Base-by-base conservation (phyloP, 805 yeast species). In the Wickerhamomyces chambardii region DNA sequence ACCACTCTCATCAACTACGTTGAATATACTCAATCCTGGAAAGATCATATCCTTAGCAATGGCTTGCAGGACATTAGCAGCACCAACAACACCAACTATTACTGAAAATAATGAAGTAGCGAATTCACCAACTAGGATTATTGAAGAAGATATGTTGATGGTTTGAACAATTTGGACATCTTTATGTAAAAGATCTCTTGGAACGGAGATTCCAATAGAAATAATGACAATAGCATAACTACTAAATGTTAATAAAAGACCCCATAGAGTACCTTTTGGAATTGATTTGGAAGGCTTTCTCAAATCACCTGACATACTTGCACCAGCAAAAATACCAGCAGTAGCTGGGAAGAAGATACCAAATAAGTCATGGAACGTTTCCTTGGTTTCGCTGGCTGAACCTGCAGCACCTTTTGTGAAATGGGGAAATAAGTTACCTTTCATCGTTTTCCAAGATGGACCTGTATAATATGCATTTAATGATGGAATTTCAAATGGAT, bases 311-410 rank as follows among this genome's bases (percentile, higher is more conserved):
- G 96, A 86, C 99, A 92, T 92, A 17, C 95, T 84, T 2, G 98
- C 97, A 15, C 99, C 99, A 3, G 98, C 97, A 57, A 92, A 81
- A 19, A 92, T 89, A 38, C 99, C 99, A 6, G 97, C 96, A 0
- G 98, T 90, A 1, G 98, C 96, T 10, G 98, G 97, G 63, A 92
- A 92, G 55, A 92, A 86, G 31, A 92, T 84, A 4, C 97, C 97
- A 70, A 92, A 92, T 43, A 94, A 59, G 53, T 84, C 82, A 36
- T 78, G 75, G 51, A 90, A 86, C 1, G 79, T 85, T 54, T 90
- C 97, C 14, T 69, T 75, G 0, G 61, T 59, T 8, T 55, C 44
- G 18, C 68, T 43, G 21, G 78, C 75, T 4, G 95, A 84, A 1
- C 97, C 98, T 5, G 95, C 97, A 3, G 97, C 97, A 17, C 92